Evolutionary conservation across 495 filamentous ascomycete genomes (phyloP).

Genomic region (Lepidopterella palustris): DNA sequence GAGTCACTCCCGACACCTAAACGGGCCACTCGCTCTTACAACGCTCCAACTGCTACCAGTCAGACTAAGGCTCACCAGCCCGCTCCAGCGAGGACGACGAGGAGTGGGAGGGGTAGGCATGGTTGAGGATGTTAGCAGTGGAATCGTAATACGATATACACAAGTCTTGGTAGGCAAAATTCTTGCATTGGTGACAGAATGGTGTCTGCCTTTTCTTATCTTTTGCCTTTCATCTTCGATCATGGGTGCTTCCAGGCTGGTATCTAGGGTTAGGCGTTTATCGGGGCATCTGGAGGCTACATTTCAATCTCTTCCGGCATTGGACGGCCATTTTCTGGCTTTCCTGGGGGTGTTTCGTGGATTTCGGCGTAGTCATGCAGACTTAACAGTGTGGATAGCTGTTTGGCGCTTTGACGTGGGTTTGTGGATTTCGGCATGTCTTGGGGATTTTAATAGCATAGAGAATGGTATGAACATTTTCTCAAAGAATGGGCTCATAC

Average conservation of each 20-base stretch:
- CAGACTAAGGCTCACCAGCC: neutral
- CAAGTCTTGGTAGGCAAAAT: neutral
- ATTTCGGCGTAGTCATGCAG: neutral
- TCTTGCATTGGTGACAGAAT: neutral
- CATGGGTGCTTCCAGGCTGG: too few species aligned
- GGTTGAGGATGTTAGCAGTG: neutral
- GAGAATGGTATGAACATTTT: neutral
- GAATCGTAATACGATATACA: neutral
- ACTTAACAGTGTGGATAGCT: neutral
- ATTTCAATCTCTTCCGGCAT: too few species aligned
- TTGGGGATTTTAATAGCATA: neutral
- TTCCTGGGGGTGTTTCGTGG: neutral
- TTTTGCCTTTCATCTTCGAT: too few species aligned
- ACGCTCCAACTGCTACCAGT: constrained; percentile 24
- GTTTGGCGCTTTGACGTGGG: neutral
- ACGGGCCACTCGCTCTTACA: constrained; percentile 18
- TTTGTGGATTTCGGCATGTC: neutral
- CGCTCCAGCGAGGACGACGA: constrained; percentile 11
- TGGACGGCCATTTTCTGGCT: too few species aligned
- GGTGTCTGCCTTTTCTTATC: too few species aligned
- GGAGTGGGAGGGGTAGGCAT: constrained; percentile 9
- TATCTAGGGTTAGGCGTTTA: too few species aligned
- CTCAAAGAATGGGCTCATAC: too few species aligned
- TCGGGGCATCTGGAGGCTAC: too few species aligned
- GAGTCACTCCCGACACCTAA: constrained; percentile 14